A percentile compares a stretch with the other conserved stretches of the same genome.
Conservation (phyloP, 169 alveolate species). For the Perkinsus marinus region DNA sequence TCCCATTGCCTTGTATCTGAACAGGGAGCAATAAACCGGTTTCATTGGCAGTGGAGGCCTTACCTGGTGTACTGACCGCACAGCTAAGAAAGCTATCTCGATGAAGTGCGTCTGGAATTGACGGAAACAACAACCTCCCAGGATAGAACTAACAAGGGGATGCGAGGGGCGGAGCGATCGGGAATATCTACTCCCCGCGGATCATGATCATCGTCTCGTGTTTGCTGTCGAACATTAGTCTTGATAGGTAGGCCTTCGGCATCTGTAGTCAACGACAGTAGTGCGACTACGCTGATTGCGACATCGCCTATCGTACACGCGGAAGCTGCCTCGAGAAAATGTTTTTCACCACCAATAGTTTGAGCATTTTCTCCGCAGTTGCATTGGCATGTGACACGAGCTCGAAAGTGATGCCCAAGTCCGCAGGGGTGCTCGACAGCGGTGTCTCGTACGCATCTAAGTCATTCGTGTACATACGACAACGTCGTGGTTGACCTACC, state of each 20-base stretch:
- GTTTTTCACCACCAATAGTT: conserved; percentile 43
- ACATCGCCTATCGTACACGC: background rate
- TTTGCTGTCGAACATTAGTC: conserved; percentile 57
- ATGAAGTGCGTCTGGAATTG: conserved; percentile 50
- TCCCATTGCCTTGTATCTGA: conserved; percentile 55
- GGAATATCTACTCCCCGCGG: conserved; percentile 15
- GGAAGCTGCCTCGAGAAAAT: conserved; percentile 59
- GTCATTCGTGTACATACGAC: background rate
- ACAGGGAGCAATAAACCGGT: background rate
- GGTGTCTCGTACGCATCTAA: background rate
- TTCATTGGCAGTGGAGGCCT: background rate
- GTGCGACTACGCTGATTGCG: background rate
- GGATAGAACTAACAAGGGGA: conserved; percentile 16
- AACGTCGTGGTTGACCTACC: background rate
- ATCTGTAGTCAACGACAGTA: conserved; percentile 31
- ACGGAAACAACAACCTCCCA: conserved; percentile 68
- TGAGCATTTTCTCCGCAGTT: conserved; percentile 11
- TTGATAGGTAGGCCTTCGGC: conserved; percentile 68
- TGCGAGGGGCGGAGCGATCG: background rate
- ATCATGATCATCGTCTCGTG: conserved; percentile 59
- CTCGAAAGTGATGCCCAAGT: background rate
- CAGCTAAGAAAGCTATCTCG: conserved; percentile 67
- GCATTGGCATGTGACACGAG: background rate
- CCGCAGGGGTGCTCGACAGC: background rate
- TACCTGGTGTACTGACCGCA: conserved; percentile 53